These are phyloP conservation scores for Kwoniella sp. DNA, from an alignment of 768 basidiomycete species.

Conservation along the genomic window DNA sequence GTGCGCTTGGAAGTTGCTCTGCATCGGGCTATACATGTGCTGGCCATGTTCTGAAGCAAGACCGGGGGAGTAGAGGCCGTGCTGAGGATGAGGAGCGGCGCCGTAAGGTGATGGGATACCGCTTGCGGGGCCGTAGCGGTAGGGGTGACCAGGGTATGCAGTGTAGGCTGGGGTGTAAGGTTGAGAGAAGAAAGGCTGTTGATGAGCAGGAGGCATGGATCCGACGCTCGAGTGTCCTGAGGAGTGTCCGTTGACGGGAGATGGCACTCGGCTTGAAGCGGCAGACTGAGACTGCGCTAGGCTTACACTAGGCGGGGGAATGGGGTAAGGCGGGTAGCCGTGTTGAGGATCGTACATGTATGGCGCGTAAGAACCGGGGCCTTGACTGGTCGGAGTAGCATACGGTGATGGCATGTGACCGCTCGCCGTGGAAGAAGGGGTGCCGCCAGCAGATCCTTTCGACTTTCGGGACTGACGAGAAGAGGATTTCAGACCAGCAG, in stretches of 20 bases:
- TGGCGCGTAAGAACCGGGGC: constrained; percentile 34
- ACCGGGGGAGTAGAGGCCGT: constrained; percentile 38
- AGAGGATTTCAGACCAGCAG: constrained; percentile 48
- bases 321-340: constrained; percentile 35
- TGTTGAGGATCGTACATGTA: constrained; percentile 45
- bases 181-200: constrained; percentile 40
- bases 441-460: constrained; percentile 41
- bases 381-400: constrained; percentile 43
- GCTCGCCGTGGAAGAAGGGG: constrained; percentile 41
- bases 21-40: constrained; percentile 46
- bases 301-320: constrained; percentile 32
- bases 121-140: constrained; percentile 40
- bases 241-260: constrained; percentile 45
- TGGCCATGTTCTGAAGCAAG: constrained; percentile 33
- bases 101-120: constrained; percentile 38
- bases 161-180: constrained; percentile 38
- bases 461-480: constrained; percentile 45
- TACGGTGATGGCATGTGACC: constrained; percentile 47
- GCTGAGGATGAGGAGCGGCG: constrained; percentile 31
- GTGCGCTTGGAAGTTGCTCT: constrained; percentile 33
- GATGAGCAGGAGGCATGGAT: constrained; percentile 33
- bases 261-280: constrained; percentile 45
- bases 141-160: constrained; percentile 36
- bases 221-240: constrained; percentile 33
- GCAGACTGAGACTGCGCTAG: constrained; percentile 35